phyloP scores from a whole-genome alignment of 305 asterid genomes.

The Fraxinus latifolia region DNA sequence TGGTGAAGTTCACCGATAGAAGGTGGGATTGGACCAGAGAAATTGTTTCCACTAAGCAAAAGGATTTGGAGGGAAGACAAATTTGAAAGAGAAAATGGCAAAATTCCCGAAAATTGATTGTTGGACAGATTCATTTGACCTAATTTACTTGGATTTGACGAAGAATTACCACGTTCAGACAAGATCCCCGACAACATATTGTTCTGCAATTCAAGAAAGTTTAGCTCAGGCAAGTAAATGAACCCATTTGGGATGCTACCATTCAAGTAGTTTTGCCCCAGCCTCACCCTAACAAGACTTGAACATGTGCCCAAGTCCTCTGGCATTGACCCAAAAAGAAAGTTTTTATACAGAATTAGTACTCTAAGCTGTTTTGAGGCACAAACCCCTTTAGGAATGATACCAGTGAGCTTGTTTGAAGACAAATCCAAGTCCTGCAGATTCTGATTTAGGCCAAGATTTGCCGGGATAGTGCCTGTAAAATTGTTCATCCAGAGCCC shows the following conservation, averaged over 20 bases:
- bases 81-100: conserved; percentile 66
- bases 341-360: conserved; percentile 64
- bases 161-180: conserved; percentile 43
- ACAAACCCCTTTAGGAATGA: conserved; percentile 64
- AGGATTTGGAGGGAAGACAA: conserved; percentile 70
- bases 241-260: conserved; percentile 34
- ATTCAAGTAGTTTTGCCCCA: not conserved
- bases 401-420: conserved; percentile 90
- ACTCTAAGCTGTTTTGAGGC: conserved; percentile 54
- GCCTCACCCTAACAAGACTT: conserved; percentile 30
- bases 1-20: conserved; percentile 71
- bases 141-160: conserved; percentile 45
- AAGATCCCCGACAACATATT: conserved; percentile 70
- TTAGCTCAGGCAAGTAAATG: conserved; percentile 71
- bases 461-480: conserved; percentile 69
- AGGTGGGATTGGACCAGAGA: conserved; percentile 74
- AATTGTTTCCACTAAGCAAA: conserved; percentile 57
- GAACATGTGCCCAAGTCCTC: conserved; percentile 61
- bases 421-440: conserved; percentile 73
- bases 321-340: conserved; percentile 77
- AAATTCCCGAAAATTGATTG: conserved; percentile 65
- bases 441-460: conserved; percentile 55
- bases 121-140: conserved; percentile 73
- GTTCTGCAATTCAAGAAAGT: conserved; percentile 79
- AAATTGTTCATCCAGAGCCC: conserved; percentile 85